Base-by-base conservation (phyloP, 1,139 yeast genomes). In the Blastobotrys ciferrii region DNA sequence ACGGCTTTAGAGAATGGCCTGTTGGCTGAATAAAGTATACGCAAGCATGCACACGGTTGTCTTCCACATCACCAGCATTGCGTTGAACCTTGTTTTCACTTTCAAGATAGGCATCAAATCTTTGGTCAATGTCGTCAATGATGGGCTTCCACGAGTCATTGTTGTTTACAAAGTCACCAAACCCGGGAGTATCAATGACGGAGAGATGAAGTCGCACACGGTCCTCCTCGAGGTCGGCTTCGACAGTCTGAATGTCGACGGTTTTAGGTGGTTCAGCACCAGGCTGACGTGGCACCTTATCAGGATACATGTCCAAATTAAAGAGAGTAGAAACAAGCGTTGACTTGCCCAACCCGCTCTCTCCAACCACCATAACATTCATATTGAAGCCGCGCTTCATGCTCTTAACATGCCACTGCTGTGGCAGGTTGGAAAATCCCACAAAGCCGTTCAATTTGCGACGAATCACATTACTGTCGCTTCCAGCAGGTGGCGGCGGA, bases 331-430 rank as follows among this genome's bases (percentile, higher is more conserved):
- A 89, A 61, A 94, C 80, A 62, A 94, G 77, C 23, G 99, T 94
- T 33, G 95, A 76, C 71, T 94, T 94, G 59, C 99, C 99, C 56
- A 92, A 77, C 2, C 98, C 98, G 55, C 84, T 76, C 71, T 88
- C 96, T 31, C 75, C 73, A 32, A 66, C 95, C 50, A 88, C 89
- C 81, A 92, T 80, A 55, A 92, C 67, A 66, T 92, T 94, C 68
- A 94, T 80, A 61, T 76, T 79, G 76, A 92, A 94, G n/a, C 98
- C 99, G 67, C 92, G 81, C 70, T 92, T 84, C 57, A 91, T 83
- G 4, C 95, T 84, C 69, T 87, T 89, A 71, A 96, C 82, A 72
- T 92, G 98, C 97, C 98, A 92, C 74, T 94, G 99, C 68, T 91
- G 92, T 52, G 99, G 99, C 63, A 94, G 77, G 70, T 91, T 94